A percentile compares a stretch with the other conserved stretches of the same genome.
Conservation (phyloP, 2,329 filamentous ascomycete species). For the Cadophora sp. region DNA sequence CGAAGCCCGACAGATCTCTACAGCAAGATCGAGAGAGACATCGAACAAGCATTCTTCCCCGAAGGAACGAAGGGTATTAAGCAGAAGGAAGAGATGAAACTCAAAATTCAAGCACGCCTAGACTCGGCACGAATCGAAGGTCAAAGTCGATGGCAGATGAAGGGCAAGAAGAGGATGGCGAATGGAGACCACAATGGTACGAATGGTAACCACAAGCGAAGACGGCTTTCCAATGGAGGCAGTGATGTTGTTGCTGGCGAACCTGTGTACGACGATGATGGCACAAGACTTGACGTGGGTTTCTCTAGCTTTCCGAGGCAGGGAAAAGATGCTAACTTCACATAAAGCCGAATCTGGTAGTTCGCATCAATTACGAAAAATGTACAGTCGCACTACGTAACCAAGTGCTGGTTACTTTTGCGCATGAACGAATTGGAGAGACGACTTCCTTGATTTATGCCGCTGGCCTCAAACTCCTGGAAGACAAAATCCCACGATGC, state of each 20-base stretch:
- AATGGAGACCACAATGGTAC: constrained; percentile 40
- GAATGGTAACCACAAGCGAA: constrained; percentile 53
- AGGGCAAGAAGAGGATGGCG: constrained; percentile 56
- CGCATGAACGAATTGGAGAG: constrained; percentile 71
- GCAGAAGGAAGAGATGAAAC: constrained; percentile 67
- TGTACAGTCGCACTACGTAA: constrained; percentile 84
- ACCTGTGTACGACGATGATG: constrained; percentile 50
- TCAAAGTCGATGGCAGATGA: constrained; percentile 51
- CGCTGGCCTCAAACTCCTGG: constrained; percentile 73
- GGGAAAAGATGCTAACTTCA: constrained; percentile 39
- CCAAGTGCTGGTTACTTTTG: constrained; percentile 75
- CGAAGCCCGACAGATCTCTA: constrained; percentile 66
- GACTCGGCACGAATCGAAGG: constrained; percentile 56
- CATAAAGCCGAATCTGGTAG: constrained; percentile 69
- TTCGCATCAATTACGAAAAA: constrained; percentile 86
- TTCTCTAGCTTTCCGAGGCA: constrained; percentile 24
- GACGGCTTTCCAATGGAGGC: constrained; percentile 60
- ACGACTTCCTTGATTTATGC: constrained; percentile 81
- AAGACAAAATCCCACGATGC: constrained; percentile 72
- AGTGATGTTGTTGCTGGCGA: constrained; percentile 47
- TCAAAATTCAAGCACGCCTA: constrained; percentile 61
- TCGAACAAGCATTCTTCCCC: constrained; percentile 60
- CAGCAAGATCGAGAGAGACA: constrained; percentile 67
- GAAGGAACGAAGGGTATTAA: constrained; percentile 67
- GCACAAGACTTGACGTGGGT: constrained; percentile 59